Evolutionary conservation across 192 early-diverging fungal species (phyloP), one percentile per base, ranked within the genome.

Genomic region (Diversispora eburnea): DNA sequence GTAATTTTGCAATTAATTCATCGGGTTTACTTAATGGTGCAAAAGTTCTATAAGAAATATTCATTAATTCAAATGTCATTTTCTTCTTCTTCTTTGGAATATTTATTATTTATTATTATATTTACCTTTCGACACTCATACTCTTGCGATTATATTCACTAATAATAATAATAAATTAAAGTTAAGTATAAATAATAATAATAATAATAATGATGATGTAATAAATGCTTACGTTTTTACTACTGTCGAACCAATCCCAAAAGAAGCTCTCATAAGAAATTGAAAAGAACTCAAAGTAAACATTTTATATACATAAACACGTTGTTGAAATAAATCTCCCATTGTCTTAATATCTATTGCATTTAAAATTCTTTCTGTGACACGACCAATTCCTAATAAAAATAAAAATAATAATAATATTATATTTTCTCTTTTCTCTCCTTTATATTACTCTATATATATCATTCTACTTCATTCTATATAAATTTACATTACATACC

Each of bases 331-430:
- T 33, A 80, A 77, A 39, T 89, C 86, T 5, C 73, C 77, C 59
- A 88, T 90, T 12, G 65, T 84, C 17, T 81, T 76, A 6, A 91
- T 77, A 2, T 84, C 81, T 25, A 91, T 65, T 12, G 82, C 81
- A 49, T 83, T 75, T 55, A 91, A 64, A 10, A 85, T 69, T 70
- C 81, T 73, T 70, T 88, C 89, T 2, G 84, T 79, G 3, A 88
- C 87, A 41, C 80, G 74, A 9, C 89, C 89, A 9, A 54, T 54
- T 3, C 51, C 51, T 54, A 33, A 33, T 54, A 54, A 49, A 10
- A 13, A 49, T 49, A 49, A 54, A 12, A 4, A 54, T 54, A 15
- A 52, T 15, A 52, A 15, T 52, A 52, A 15, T 3, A 52, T 15
- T 15, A 3, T 54, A 54, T 4, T 54, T 54, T 4, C 0, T 33